Evolutionary conservation across 495 filamentous ascomycete genomes (phyloP).

Genomic region (Tuber aestivum): DNA sequence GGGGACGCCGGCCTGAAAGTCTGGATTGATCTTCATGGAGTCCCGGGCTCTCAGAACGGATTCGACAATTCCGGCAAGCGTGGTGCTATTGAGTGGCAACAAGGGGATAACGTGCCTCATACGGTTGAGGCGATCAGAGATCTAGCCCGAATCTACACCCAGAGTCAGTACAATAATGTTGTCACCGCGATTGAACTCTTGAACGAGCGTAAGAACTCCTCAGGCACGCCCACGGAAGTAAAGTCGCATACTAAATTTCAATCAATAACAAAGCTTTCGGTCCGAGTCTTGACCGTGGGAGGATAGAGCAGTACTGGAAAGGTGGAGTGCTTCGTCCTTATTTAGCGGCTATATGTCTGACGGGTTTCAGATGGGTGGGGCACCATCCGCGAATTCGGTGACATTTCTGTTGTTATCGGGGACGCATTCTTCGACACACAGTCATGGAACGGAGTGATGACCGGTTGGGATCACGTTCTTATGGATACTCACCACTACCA

Average conservation of each 20-base stretch:
- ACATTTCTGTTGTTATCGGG: slow-evolving; percentile 55
- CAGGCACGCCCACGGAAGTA: background rate
- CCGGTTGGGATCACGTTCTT: slow-evolving; percentile 56
- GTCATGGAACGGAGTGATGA: slow-evolving; percentile 71
- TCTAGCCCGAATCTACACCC: slow-evolving; percentile 56
- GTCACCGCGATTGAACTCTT: slow-evolving; percentile 66
- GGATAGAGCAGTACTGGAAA: slow-evolving; percentile 59
- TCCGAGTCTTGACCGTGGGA: slow-evolving; percentile 49
- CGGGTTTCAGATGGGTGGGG: slow-evolving; percentile 49
- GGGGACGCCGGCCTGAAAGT: slow-evolving; percentile 57
- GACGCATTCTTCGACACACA: slow-evolving; percentile 62
- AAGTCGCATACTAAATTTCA: background rate
- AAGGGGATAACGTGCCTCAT: slow-evolving; percentile 53
- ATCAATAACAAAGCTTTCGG: slow-evolving; percentile 47
- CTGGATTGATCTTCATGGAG: slow-evolving; percentile 67
- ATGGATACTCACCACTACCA: slow-evolving; percentile 66
- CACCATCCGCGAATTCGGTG: slow-evolving; percentile 53
- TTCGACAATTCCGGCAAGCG: slow-evolving; percentile 69
- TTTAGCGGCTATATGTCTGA: background rate
- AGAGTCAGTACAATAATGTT: slow-evolving; percentile 52
- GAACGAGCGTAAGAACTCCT: slow-evolving; percentile 54
- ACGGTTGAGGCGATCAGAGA: slow-evolving; percentile 56
- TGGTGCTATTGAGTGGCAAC: slow-evolving; percentile 61
- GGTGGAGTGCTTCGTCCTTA: background rate
- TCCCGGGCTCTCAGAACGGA: slow-evolving; percentile 73